Conservation (phyloP, 2,329 filamentous ascomycete genomes). For the Phyllosticta ampelicida region DNA sequence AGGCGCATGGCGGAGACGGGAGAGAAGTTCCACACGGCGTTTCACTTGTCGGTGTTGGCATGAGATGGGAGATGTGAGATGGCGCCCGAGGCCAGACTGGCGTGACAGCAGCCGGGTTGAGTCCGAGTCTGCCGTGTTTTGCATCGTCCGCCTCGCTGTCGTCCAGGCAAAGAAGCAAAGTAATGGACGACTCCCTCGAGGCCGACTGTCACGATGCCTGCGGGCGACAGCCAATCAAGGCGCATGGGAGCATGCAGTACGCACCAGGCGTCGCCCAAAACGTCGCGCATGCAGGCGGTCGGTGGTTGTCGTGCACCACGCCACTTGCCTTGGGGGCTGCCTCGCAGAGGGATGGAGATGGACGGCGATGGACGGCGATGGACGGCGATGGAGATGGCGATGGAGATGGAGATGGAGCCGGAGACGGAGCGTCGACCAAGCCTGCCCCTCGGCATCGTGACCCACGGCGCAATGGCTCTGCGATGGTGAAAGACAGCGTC, state of each 20-base stretch:
- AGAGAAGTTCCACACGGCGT: slow-evolving; percentile 1
- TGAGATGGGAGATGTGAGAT: not conserved
- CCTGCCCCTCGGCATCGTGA: not conserved
- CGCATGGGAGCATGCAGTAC: not conserved
- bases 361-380: too few species aligned
- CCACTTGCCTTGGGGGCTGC: not conserved
- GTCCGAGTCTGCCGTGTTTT: too few species aligned
- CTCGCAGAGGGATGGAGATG: too few species aligned
- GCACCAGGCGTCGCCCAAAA: not conserved
- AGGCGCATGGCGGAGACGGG: not conserved
- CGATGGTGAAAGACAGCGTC: not conserved
- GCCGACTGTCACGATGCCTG: not conserved
- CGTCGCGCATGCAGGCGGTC: slow-evolving; percentile 8
- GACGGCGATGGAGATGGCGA: too few species aligned
- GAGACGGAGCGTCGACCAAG: not conserved
- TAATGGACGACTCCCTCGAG: not conserved
- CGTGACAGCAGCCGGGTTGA: not conserved
- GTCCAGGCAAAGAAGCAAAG: too few species aligned
- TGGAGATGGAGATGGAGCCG: too few species aligned
- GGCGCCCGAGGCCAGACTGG: not conserved
- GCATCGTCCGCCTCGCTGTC: too few species aligned
- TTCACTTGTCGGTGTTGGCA: not conserved
- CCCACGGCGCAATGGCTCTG: not conserved
- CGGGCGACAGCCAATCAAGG: not conserved
- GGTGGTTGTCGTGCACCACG: too few species aligned